phyloP scores from a whole-genome alignment of 2,329 filamentous ascomycete genomes.

The Eutypa lata region DNA sequence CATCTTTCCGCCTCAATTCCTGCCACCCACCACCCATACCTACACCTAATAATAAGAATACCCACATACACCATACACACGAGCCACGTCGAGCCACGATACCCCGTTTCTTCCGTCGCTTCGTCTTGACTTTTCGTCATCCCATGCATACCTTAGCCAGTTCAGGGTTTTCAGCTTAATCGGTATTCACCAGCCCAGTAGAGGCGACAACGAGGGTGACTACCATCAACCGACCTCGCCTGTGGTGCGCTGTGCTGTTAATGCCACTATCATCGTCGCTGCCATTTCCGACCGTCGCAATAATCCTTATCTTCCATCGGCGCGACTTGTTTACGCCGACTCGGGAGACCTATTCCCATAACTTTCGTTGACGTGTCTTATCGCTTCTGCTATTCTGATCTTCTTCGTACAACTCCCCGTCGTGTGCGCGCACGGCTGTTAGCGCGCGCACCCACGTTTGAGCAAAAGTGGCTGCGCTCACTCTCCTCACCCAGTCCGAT shows the following conservation, averaged over 20 bases:
- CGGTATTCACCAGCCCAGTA: too few relatives aligned
- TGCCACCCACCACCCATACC: too few relatives aligned
- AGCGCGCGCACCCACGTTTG: slow-evolving; percentile 26
- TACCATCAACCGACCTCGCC: neutral
- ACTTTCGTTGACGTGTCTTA: neutral
- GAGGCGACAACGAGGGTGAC: neutral
- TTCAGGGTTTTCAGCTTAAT: neutral
- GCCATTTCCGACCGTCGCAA: neutral
- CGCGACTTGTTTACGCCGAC: neutral
- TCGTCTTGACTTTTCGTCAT: neutral
- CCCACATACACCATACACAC: neutral
- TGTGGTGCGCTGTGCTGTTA: too few relatives aligned
- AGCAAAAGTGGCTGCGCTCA: slow-evolving; percentile 53
- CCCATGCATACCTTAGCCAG: neutral
- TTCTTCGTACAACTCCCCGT: slow-evolving; percentile 9
- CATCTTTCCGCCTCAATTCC: too few relatives aligned
- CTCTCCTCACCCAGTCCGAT: slow-evolving; percentile 50
- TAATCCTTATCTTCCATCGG: neutral
- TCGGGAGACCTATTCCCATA: neutral
- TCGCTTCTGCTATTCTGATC: neutral
- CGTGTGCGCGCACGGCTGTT: slow-evolving; percentile 29
- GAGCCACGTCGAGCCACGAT: slow-evolving; percentile 1
- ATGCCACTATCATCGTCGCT: neutral
- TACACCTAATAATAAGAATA: too few relatives aligned
- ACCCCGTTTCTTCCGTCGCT: neutral